These are phyloP conservation scores for Aureobasidium sp. DNA, from an alignment of 2,329 filamentous ascomycete genomes.

Conservation along the genomic window DNA sequence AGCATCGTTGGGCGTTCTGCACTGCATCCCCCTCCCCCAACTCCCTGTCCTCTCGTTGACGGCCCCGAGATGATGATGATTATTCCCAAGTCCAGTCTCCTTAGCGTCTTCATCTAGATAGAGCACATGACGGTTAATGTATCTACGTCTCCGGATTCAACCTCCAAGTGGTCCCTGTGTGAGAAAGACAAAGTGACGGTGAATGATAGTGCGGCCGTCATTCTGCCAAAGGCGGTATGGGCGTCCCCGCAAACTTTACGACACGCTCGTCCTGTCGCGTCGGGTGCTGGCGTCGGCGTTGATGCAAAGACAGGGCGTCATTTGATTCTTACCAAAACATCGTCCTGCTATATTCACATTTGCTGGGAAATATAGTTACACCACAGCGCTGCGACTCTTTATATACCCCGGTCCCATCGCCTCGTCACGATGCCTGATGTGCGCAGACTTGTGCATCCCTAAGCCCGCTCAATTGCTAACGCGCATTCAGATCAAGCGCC, in stretches of 20 bases:
- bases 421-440: slow-evolving; percentile 32
- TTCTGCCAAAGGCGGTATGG: slow-evolving; percentile 1
- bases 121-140: slow-evolving; percentile 16
- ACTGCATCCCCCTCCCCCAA: slow-evolving; percentile 13
- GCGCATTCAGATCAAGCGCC: slow-evolving; percentile 62
- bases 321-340: not conserved
- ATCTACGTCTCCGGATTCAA: slow-evolving; percentile 9
- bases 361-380: not conserved
- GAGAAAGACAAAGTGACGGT: not conserved
- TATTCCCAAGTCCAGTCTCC: slow-evolving; percentile 6
- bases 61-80: slow-evolving; percentile 15
- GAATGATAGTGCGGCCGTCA: not conserved
- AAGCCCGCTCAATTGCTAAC: slow-evolving; percentile 10
- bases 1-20: slow-evolving; percentile 20
- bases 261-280: slow-evolving; percentile 9
- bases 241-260: slow-evolving; percentile 5
- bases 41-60: slow-evolving; percentile 5
- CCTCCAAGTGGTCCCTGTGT: not conserved
- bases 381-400: not conserved
- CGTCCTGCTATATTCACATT: not conserved
- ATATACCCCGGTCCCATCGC: not conserved
- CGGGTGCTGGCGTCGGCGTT: too few relatives aligned
- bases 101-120: slow-evolving; percentile 13
- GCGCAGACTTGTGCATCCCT: slow-evolving; percentile 18
- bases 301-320: not conserved